Conservation (phyloP, 2,329 filamentous ascomycete genomes). For the Aspergillus flavus region DNA sequence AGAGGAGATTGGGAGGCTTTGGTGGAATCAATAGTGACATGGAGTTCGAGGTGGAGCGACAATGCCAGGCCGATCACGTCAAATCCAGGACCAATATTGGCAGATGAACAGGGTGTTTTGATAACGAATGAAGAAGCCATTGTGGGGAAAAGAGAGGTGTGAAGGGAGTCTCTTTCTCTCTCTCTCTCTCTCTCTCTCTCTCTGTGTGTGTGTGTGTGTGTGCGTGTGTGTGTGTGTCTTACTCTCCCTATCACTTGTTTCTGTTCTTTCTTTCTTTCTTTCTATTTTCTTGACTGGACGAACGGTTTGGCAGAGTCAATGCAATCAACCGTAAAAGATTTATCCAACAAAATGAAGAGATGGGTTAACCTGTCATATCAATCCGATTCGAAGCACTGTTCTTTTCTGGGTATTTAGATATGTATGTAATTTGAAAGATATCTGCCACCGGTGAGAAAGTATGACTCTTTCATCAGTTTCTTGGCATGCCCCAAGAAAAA, state of each 20-base stretch:
- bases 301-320: no score
- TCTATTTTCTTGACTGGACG: neutral
- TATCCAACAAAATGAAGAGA: neutral
- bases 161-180: neutral
- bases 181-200: neutral
- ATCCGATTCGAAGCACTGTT: neutral
- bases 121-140: constrained; percentile 60
- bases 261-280: neutral
- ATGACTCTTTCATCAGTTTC: constrained; percentile 15
- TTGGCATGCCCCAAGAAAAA: constrained; percentile 15
- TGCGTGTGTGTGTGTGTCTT: no score
- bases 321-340: neutral
- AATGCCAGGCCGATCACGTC: constrained; percentile 94
- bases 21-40: constrained; percentile 72
- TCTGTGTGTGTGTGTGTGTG: no score
- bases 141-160: neutral
- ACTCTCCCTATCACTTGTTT: no score
- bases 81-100: constrained; percentile 97
- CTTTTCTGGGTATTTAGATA: neutral
- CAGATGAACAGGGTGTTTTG: constrained; percentile 88
- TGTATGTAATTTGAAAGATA: constrained; percentile 1
- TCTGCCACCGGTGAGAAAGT: constrained; percentile 1
- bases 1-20: constrained; percentile 41
- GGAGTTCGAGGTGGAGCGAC: constrained; percentile 88
- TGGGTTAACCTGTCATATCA: neutral